Conservation (phyloP, 106 monocot genomes). For the Alisma plantagoaquatica region DNA sequence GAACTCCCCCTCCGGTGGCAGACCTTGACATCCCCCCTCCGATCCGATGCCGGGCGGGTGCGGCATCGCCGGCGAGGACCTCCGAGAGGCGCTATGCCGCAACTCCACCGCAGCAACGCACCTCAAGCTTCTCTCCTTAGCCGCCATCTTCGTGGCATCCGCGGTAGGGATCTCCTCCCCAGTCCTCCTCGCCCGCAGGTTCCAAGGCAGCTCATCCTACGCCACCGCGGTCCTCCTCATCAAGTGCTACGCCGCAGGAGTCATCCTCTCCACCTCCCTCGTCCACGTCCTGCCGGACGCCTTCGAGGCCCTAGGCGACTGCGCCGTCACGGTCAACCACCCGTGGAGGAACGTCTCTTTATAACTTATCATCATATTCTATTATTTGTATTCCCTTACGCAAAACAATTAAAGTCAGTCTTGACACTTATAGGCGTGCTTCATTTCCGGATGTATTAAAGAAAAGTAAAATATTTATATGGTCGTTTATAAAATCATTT, state of each 20-base stretch:
- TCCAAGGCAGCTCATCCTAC: slow-evolving; percentile 43
- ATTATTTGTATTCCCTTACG: no score
- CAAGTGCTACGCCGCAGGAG: slow-evolving; percentile 96
- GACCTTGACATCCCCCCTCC: no score
- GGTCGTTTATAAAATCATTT: no score
- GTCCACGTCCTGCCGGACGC: slow-evolving; percentile 97
- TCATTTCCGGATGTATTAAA: no score
- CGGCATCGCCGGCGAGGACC: slow-evolving; percentile 6
- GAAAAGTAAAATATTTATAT: no score
- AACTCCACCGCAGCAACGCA: slow-evolving; percentile 50
- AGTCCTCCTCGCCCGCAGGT: slow-evolving; percentile 57
- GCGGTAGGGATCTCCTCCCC: slow-evolving; percentile 61
- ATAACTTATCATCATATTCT: no score
- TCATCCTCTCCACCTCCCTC: slow-evolving; percentile 87
- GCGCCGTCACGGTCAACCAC: slow-evolving; percentile 49
- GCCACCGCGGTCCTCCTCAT: slow-evolving; percentile 49
- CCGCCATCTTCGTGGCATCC: slow-evolving; percentile 52
- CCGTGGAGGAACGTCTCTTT: slow-evolving; percentile 91
- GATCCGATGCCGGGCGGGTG: slow-evolving; percentile 18
- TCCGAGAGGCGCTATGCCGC: slow-evolving; percentile 36
- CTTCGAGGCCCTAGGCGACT: slow-evolving; percentile 62
- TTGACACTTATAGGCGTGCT: no score
- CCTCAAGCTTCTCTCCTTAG: slow-evolving; percentile 63
- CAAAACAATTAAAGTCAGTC: no score
- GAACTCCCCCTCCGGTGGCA: no score